These are phyloP conservation scores for Debaryomyces sp. DNA, from an alignment of 1,139 yeast genomes.

Conservation along the genomic window DNA sequence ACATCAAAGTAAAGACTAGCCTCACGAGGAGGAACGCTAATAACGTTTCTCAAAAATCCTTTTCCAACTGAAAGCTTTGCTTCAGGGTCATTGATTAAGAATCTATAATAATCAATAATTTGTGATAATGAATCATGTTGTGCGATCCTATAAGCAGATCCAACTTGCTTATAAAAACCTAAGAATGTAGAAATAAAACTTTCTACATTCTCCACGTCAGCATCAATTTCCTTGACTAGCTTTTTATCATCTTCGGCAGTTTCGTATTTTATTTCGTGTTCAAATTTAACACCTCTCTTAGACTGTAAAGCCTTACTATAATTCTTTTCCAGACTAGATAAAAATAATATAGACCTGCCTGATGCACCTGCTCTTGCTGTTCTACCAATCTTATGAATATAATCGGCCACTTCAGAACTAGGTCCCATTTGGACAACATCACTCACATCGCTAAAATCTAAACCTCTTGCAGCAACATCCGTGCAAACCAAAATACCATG, in stretches of 20 bases:
- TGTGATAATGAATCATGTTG: constrained; percentile 14
- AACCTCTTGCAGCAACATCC: constrained; percentile 96
- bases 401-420: constrained; percentile 76
- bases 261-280: constrained; percentile 26
- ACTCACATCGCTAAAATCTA: constrained; percentile 86
- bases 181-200: constrained; percentile 30
- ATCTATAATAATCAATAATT: constrained; percentile 13
- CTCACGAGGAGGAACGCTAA: constrained; percentile 16
- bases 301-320: constrained; percentile 47
- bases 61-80: constrained; percentile 15
- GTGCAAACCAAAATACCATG: constrained; percentile 75
- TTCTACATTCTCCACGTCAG: constrained; percentile 15
- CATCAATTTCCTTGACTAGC: constrained; percentile 16
- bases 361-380: constrained; percentile 91
- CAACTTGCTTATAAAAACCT: constrained; percentile 35
- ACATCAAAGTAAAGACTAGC: constrained; percentile 24
- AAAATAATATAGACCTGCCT: constrained; percentile 65
- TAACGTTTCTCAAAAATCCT: constrained; percentile 12
- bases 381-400: constrained; percentile 93
- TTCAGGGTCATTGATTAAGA: constrained; percentile 15
- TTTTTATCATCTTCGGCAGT: constrained; percentile 15
- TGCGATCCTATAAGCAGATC: constrained; percentile 28
- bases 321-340: constrained; percentile 50
- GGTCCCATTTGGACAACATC: constrained; percentile 81
- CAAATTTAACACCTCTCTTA: constrained; percentile 54